Evolutionary conservation across 1,284 basidiomycete genomes (phyloP).

Genomic region (Xanthoconium separans): DNA sequence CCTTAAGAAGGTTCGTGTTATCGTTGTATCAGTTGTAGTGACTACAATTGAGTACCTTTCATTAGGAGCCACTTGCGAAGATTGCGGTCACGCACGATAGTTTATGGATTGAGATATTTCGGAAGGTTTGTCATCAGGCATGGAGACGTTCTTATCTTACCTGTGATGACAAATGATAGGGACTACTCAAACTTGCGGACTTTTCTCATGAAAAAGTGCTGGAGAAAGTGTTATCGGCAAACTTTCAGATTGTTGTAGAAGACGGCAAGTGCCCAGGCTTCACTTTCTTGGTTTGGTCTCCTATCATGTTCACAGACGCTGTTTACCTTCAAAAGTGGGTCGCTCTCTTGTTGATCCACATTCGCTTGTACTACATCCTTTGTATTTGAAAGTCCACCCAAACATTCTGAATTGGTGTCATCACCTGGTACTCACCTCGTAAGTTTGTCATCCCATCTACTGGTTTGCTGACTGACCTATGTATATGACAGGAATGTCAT

Average conservation of each 20-base stretch:
- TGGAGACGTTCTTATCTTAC: not conserved
- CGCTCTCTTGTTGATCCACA: not conserved
- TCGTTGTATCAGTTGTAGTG: not conserved
- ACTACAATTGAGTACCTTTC: not conserved
- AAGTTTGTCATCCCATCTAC: not conserved
- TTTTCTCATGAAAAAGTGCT: not conserved
- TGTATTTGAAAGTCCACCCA: not conserved
- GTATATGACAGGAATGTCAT: not conserved
- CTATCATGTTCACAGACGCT: not conserved
- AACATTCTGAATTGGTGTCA: not conserved
- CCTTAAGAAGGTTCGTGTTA: not conserved
- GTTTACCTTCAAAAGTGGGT: not conserved
- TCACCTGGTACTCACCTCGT: not conserved
- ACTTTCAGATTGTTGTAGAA: not conserved
- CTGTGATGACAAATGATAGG: not conserved
- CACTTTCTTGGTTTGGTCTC: not conserved
- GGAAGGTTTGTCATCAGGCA: not conserved
- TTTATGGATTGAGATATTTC: not conserved
- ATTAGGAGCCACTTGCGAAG: not conserved
- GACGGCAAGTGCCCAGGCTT: not conserved
- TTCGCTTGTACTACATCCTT: not conserved
- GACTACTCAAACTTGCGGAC: not conserved
- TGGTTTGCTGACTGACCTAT: not conserved
- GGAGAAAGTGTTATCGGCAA: not conserved
- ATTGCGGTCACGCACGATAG: not conserved